Base-by-base conservation (phyloP, 192 early-diverging fungal species). In the Paraglomus occultum region DNA sequence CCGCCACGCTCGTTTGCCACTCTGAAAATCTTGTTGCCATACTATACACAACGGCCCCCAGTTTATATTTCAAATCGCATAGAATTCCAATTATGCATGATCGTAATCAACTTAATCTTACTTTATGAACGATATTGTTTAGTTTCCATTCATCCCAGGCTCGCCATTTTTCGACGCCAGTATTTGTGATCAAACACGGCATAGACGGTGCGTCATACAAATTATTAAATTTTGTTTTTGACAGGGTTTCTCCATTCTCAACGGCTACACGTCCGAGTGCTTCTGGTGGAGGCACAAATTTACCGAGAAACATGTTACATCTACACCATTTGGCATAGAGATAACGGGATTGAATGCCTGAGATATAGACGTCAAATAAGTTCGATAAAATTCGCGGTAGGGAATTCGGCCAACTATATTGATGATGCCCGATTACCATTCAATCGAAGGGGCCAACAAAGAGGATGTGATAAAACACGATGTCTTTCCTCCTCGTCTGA, bases 91-190 rank as follows among this genome's bases (percentile, higher is more conserved):
- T 0, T 11, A 18, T 38, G 49, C 8, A 43, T 3, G 7, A 46
- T n/a, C 4, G 39, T 15, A 43, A 53, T 42, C n/a, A 23, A 64
- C 11, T 42, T 39, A 45, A 17, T 64, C 23, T 43, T 67, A 76
- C 79, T 61, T 75, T 65, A 23, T 72, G 31, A 49, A 51, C 43
- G 6, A 73, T 54, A 8, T 71, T 51, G n/a, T 77, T 71, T 23
- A 75, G 49, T 6, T 67, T 71, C 79, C 79, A 80, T 20, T 73
- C 55, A 9, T 71, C 43, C 79, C 79, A 80, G 4, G 79, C 79
- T 9, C 71, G 58, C 79, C 79, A 80, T 1, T 68, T 44, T 51
- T 80, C 79, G 11, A 80, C 79, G 0, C 71, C 71, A 18, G 73
- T 69, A 55, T 78, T 72, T 55, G 59, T 71, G 14, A 80, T 54